A percentile compares a stretch with the other conserved stretches of the same genome.
Conservation (phyloP, 2,329 filamentous ascomycete genomes). For the Hypoxylon sp. region DNA sequence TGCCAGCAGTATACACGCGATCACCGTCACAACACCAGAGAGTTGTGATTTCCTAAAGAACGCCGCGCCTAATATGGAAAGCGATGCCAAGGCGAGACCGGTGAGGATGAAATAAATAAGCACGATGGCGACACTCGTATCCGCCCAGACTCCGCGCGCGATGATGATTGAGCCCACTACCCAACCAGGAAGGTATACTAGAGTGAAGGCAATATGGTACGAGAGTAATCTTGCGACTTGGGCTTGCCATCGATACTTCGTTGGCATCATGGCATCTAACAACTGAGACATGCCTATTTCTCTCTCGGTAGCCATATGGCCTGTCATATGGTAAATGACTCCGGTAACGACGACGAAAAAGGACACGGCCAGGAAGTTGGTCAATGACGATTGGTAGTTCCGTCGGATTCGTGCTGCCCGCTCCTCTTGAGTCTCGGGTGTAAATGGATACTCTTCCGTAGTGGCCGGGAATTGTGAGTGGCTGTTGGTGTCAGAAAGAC, state of each 20-base stretch:
- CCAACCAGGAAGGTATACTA: slow-evolving; percentile 87
- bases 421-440: slow-evolving; percentile 75
- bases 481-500: slow-evolving; percentile 57
- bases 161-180: slow-evolving; percentile 78
- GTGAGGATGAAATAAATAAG: slow-evolving; percentile 79
- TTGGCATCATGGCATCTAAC: slow-evolving; percentile 92
- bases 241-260: slow-evolving; percentile 77
- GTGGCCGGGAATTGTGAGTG: slow-evolving; percentile 55
- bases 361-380: slow-evolving; percentile 80
- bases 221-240: slow-evolving; percentile 83
- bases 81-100: slow-evolving; percentile 82
- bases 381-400: slow-evolving; percentile 78
- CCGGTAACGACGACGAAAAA: slow-evolving; percentile 85
- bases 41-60: slow-evolving; percentile 91
- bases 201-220: slow-evolving; percentile 82
- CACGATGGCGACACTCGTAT: slow-evolving; percentile 73
- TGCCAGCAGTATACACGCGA: slow-evolving; percentile 79
- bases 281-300: slow-evolving; percentile 90
- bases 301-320: slow-evolving; percentile 85
- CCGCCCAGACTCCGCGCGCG: slow-evolving; percentile 71
- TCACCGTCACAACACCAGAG: slow-evolving; percentile 82
- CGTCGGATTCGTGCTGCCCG: slow-evolving; percentile 73
- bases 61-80: slow-evolving; percentile 82
- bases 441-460: slow-evolving; percentile 81
- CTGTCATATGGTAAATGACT: slow-evolving; percentile 87